Evolutionary conservation across 805 yeast species (phyloP).

Genomic region (Zygosaccharomyces bisporus): DNA sequence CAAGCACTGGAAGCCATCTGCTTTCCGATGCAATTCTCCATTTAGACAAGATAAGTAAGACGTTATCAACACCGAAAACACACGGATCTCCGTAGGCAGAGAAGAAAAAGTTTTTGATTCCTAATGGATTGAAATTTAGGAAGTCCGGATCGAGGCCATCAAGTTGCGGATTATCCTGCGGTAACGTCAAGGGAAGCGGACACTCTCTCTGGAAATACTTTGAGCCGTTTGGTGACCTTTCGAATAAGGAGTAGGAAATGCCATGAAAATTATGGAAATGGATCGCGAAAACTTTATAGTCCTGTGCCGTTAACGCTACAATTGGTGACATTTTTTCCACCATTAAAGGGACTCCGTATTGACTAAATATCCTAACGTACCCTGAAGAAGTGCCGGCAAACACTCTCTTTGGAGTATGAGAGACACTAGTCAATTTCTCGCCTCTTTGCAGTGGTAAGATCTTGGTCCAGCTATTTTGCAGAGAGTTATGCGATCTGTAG

Average conservation of each 20-base stretch:
- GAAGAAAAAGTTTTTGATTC: slow-evolving; percentile 67
- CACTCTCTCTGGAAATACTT: slow-evolving; percentile 44
- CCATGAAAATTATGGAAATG: slow-evolving; percentile 35
- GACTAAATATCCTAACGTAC: slow-evolving; percentile 63
- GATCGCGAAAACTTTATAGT: slow-evolving; percentile 53
- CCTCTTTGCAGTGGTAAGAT: slow-evolving; percentile 45
- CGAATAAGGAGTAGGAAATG: slow-evolving; percentile 29
- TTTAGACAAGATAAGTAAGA: slow-evolving; percentile 61
- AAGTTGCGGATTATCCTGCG: slow-evolving; percentile 18
- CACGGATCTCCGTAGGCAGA: slow-evolving; percentile 89
- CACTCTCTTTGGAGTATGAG: slow-evolving; percentile 58
- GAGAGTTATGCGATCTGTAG: slow-evolving; percentile 66
- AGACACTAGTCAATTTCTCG: slow-evolving; percentile 64
- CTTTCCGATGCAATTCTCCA: slow-evolving; percentile 80
- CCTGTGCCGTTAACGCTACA: slow-evolving; percentile 63
- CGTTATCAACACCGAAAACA: slow-evolving; percentile 73
- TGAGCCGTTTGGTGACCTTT: slow-evolving; percentile 25
- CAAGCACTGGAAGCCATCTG: slow-evolving; percentile 82
- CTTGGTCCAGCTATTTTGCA: slow-evolving; percentile 68
- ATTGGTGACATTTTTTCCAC: slow-evolving; percentile 71
- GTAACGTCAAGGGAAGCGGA: slow-evolving; percentile 41
- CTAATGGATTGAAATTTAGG: slow-evolving; percentile 34
- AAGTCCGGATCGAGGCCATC: slow-evolving; percentile 37
- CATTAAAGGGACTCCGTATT: slow-evolving; percentile 67
- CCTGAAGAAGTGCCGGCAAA: slow-evolving; percentile 76